phyloP scores from a whole-genome alignment of 768 basidiomycete genomes.

The Nidula microcarpa region DNA sequence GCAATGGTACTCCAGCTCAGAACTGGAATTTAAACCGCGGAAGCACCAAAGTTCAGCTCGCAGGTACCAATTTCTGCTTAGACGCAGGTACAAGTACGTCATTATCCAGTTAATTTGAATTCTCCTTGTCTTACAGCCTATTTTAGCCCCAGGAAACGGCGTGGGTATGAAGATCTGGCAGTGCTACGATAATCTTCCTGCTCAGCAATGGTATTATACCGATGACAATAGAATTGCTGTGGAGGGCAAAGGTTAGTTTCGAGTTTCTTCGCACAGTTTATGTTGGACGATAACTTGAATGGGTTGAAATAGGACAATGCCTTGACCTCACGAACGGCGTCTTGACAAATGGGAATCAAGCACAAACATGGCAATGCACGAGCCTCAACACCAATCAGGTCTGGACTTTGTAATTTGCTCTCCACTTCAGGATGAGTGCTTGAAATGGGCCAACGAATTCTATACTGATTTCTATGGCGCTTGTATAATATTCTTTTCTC shows the following conservation, averaged over 20 bases:
- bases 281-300: not conserved
- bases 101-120: too few species aligned
- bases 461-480: too few species aligned
- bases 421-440: not conserved
- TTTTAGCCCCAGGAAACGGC: slow-evolving; percentile 12
- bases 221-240: slow-evolving; percentile 13
- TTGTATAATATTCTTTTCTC: too few species aligned
- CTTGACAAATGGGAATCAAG: slow-evolving; percentile 17
- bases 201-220: slow-evolving; percentile 14
- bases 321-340: slow-evolving; percentile 22
- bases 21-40: not conserved
- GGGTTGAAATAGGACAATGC: slow-evolving; percentile 12
- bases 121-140: not conserved
- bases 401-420: slow-evolving; percentile 13
- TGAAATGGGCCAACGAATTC: not conserved
- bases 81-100: not conserved
- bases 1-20: not conserved
- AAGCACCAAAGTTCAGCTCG: not conserved
- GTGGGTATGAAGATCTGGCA: slow-evolving; percentile 15
- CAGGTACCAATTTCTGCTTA: not conserved
- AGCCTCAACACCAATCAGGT: slow-evolving; percentile 19
- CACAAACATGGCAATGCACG: slow-evolving; percentile 23
- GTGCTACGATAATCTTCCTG: slow-evolving; percentile 12
- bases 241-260: slow-evolving; percentile 8
- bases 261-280: not conserved